Evolutionary conservation across 2,329 filamentous ascomycete genomes (phyloP), one percentile per base, ranked within the genome.

Genomic region (Diaporthe batatas): DNA sequence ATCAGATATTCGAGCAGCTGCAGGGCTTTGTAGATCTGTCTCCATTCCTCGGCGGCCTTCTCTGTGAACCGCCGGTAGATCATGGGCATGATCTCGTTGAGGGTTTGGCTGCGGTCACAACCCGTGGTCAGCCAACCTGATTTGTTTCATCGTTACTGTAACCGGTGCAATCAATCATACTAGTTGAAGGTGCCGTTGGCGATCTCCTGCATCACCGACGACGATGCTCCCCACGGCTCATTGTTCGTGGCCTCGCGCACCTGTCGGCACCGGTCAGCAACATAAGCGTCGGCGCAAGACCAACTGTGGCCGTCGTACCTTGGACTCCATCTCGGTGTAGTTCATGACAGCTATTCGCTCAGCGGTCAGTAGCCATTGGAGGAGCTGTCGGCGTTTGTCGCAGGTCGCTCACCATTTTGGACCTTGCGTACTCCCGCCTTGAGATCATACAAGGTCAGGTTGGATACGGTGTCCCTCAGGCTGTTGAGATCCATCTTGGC

Each of bases 71-170:
- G 94, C 80, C 97, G 96, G 87, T 99, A 99, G 81, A 99, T 98
- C 94, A 99, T 96, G 77, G 96, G 96, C 96, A 99, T 99, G 81
- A 99, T 98, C 84, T 99, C 96, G 83, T 98, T 98, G 72, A 99
- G 91, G 68, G 95, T 91, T 91, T 98, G 95, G 82, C 96, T 98
- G 80, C 32, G 32, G 12, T 72, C 54, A 21, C 21, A 39, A 62
- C 29, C 54, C 8, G 23, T 59, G 75, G 70, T 75, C 71, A 74
- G 73, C 53, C 23, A 32, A 25, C 55, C 62, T 36, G 23, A 71
- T 3, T 71, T 10, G 21, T n/a, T 49, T 42, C 3, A 18, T 14
- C 18, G 23, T 6, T 21, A 29, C 23, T 42, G n/a, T 6, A 12
- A 64, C 39, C 49, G 47, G 39, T 53, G 16, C 29, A 36, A 21